Evolutionary conservation across 306 rosid genomes (phyloP).

Genomic region (Rosa lucieae): DNA sequence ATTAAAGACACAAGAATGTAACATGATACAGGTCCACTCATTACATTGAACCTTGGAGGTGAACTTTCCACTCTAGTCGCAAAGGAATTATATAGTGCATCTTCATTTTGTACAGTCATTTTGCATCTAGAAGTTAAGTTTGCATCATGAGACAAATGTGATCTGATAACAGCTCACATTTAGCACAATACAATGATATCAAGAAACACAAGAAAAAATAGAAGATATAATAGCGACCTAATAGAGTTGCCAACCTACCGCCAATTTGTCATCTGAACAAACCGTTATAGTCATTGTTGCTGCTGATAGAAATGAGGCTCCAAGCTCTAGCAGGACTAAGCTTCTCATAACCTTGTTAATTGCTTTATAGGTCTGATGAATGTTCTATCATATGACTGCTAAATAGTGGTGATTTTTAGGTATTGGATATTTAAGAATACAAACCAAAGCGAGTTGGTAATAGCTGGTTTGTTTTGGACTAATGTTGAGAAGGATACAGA

Average conservation of each 20-base stretch:
- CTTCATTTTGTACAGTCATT: background rate
- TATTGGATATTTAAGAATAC: background rate
- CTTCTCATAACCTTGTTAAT: background rate
- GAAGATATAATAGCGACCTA: conserved; percentile 6
- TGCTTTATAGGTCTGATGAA: background rate
- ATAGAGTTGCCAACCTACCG: conserved; percentile 50
- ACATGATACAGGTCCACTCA: background rate
- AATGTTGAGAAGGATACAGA: background rate
- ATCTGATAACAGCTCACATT: conserved; percentile 8
- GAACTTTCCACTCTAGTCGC: background rate
- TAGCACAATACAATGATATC: background rate
- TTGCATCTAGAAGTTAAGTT: no score
- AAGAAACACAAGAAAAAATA: conserved; percentile 2
- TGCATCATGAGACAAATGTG: background rate
- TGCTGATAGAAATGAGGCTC: no score
- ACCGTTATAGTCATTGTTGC: conserved; percentile 36
- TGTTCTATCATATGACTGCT: background rate
- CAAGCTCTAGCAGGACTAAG: background rate
- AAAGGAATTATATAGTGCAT: background rate
- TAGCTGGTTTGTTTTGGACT: background rate
- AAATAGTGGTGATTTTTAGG: background rate
- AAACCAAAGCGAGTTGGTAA: background rate
- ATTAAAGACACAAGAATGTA: background rate
- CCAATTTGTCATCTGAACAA: conserved; percentile 98
- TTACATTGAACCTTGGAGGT: background rate